Evolutionary conservation across 345 rosid species (phyloP).

Genomic region (Mercurialis annua): DNA sequence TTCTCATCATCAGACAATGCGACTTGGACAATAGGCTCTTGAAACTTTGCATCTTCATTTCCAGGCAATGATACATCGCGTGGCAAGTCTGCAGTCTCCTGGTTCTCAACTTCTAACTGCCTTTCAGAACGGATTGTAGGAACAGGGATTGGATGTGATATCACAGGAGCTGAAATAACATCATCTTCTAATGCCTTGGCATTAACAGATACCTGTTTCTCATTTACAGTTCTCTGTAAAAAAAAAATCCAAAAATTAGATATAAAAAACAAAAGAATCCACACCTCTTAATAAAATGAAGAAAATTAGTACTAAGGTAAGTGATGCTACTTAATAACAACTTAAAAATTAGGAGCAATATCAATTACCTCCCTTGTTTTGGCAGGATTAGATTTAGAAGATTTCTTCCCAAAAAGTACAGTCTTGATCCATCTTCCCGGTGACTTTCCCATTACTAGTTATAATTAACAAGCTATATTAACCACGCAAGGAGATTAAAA

Average conservation of each 20-base stretch:
- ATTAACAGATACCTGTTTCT: conserved; percentile 45
- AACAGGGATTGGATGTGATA: conserved; percentile 29
- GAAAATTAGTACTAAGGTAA: background rate
- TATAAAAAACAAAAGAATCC: background rate
- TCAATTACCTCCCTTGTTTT: conserved; percentile 64
- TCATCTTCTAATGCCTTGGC: conserved; percentile 57
- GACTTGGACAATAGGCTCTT: conserved; percentile 24
- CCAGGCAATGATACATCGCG: conserved; percentile 30
- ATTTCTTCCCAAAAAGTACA: conserved; percentile 74
- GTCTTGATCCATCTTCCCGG: conserved; percentile 82
- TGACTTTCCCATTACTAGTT: conserved; percentile 63
- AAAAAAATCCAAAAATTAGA: background rate
- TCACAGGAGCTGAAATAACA: conserved; percentile 36
- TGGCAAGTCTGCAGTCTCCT: conserved; percentile 42
- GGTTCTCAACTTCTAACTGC: conserved; percentile 36
- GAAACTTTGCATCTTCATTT: conserved; percentile 34
- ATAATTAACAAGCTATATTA: conserved; percentile 8
- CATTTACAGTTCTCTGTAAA: conserved; percentile 49
- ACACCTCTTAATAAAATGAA: background rate
- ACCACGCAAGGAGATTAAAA: conserved; percentile 11
- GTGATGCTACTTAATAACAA: background rate
- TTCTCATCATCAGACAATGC: conserved; percentile 47
- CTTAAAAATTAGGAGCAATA: background rate
- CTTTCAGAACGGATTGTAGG: conserved; percentile 37
- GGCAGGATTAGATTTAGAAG: conserved; percentile 54